Conservation (phyloP, 495 filamentous ascomycete species). For the Podospora conica region DNA sequence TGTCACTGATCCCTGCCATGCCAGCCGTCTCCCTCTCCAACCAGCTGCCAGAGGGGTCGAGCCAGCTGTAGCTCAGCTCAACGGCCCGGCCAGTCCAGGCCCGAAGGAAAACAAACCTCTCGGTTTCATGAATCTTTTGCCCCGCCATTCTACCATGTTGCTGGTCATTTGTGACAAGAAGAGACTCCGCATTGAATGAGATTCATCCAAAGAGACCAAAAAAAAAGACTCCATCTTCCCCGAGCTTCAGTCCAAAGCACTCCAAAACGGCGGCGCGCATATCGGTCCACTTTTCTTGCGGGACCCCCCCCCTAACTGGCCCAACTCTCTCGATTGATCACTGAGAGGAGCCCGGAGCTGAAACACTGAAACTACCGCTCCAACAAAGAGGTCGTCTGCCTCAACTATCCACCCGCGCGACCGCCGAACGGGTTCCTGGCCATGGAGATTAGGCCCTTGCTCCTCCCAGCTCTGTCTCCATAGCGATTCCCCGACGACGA, state of each 20-base stretch:
- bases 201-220: background rate
- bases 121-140: background rate
- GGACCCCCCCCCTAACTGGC: too few relatives aligned
- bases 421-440: background rate
- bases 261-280: background rate
- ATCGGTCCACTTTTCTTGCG: conserved; percentile 8
- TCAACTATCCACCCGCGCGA: background rate
- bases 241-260: background rate
- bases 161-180: background rate
- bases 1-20: conserved; percentile 10
- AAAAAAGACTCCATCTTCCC: background rate
- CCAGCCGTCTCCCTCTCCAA: background rate
- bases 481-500: background rate
- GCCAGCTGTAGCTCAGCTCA: background rate
- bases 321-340: background rate
- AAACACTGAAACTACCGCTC: background rate
- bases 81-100: background rate
- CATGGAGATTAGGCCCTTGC: conserved; percentile 8
- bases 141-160: background rate
- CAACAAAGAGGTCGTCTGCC: background rate
- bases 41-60: conserved; percentile 10
- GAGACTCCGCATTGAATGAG: background rate
- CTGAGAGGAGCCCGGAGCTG: conserved; percentile 6
- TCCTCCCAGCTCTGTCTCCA: background rate
- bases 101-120: background rate